Percentiles rank a stretch among this genome's conserved stretches.
phyloP scores from a whole-genome alignment of 148 eudicot species.

The Nyssa sinensis region DNA sequence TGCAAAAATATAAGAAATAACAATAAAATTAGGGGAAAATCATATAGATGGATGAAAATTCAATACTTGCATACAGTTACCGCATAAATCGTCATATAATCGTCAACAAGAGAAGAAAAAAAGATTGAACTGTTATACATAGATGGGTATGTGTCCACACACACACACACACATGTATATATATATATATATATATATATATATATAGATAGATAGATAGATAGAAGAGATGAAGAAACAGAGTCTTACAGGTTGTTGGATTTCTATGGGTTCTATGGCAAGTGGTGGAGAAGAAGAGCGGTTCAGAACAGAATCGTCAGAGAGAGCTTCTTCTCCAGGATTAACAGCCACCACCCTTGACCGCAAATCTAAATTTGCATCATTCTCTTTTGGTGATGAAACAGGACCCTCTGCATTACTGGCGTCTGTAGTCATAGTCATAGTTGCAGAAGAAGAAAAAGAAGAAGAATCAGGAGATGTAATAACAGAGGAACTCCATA shows the following conservation, averaged over 20 bases:
- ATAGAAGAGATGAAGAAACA: not conserved
- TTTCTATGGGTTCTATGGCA: conserved; percentile 10
- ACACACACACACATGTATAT: not conserved
- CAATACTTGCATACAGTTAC: too few relatives aligned
- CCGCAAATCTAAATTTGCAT: conserved; percentile 5
- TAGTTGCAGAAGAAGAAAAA: not conserved
- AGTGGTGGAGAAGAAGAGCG: conserved; percentile 33
- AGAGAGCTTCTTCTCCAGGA: conserved; percentile 6
- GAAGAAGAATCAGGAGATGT: not conserved
- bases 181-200: not conserved
- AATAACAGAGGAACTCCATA: conserved; percentile 17
- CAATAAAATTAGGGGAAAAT: too few relatives aligned
- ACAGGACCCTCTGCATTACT: not conserved
- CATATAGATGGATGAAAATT: too few relatives aligned
- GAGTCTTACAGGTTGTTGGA: conserved; percentile 23
- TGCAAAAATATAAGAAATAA: too few relatives aligned
- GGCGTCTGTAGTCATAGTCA: too few relatives aligned
- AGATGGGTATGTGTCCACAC: not conserved
- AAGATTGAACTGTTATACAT: not conserved
- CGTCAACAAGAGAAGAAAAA: not conserved
- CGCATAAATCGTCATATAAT: not conserved
- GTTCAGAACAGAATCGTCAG: conserved; percentile 5
- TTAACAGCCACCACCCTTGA: conserved; percentile 15
- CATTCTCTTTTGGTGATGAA: conserved; percentile 1
- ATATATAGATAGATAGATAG: not conserved